Evolutionary conservation across 176 grass and related monocot species (phyloP), one percentile per base, ranked within the genome.

Genomic region (Tuctoria greenei): DNA sequence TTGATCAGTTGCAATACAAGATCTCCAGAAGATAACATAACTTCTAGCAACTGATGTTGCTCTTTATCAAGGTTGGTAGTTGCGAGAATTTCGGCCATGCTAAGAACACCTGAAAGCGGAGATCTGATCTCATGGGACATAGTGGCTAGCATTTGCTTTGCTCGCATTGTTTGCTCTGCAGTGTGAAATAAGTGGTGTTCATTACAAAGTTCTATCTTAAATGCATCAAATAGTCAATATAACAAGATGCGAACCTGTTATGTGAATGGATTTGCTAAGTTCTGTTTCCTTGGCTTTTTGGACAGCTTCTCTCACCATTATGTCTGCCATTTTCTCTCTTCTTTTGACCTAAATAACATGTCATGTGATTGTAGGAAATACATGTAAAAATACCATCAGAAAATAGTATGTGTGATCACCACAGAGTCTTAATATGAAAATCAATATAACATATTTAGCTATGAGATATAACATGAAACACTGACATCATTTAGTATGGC

Each of bases 121-220:
- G 93, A 97, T 68, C 93, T 97, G 60, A 97, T 97, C 82, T 97
- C 93, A 80, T 97, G 93, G 21, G 93, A 97, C 93, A 97, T 91
- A 21, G 90, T 97, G 37, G 93, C 93, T 67, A 97, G 70, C 93
- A 97, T 97, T 82, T 97, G 90, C 78, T 97, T 97, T 73, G 93
- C 93, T 61, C 93, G 80, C 93, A 97, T 91, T 47, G 93, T 97
- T 91, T 97, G 86, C 83, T 97, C 93, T 97, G 76, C 47, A 87
- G 64, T 17, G 4, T 79, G 43, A 81, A 50, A 64, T 76, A 23
- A 74, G 56, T 41, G 15, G 39, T 74, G 64, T 52, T 87, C n/a
- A 69, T 42, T 61, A 71, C 60, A 78, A 59, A 1, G 18, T 58
- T 69, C 40, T 66, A 74, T 21, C 40, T 52, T 28, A 50, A 65